These are phyloP conservation scores for Brassica cretica DNA, from an alignment of 345 rosid species.

Conservation along the genomic window DNA sequence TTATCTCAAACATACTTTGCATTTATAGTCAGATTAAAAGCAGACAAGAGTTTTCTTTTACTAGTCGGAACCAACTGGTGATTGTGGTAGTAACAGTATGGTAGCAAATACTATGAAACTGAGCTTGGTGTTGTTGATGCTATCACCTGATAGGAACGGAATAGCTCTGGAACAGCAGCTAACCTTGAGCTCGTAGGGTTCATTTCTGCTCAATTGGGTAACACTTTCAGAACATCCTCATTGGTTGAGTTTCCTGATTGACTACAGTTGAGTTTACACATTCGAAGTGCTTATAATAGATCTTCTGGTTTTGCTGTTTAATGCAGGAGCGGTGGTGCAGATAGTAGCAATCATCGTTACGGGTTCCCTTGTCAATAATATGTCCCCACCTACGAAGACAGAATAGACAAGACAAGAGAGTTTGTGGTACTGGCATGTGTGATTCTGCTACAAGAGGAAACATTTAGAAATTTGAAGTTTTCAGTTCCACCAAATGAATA, in stretches of 20 bases:
- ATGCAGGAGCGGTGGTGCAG: conserved; percentile 51
- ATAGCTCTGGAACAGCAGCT: conserved; percentile 39
- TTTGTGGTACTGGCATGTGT: background rate
- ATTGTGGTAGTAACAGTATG: background rate
- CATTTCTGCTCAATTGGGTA: conserved; percentile 47
- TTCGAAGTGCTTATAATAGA: background rate
- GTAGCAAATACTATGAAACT: background rate
- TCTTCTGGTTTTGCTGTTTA: background rate
- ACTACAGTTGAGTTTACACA: background rate
- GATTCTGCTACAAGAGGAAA: conserved; percentile 11
- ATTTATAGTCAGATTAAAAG: background rate
- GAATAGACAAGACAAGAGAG: conserved; percentile 21
- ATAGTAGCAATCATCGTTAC: conserved; percentile 41
- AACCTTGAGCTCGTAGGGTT: conserved; percentile 43
- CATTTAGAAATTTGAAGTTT: conserved; percentile 10
- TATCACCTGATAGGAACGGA: conserved; percentile 21
- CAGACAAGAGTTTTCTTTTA: background rate
- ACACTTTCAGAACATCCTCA: background rate
- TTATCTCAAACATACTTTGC: background rate
- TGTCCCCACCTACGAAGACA: conserved; percentile 76
- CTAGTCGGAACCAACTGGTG: background rate
- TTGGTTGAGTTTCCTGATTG: background rate
- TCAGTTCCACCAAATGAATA: conserved; percentile 7
- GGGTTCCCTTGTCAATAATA: conserved; percentile 54
- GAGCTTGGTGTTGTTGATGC: conserved; percentile 18